Conservation (phyloP, 768 basidiomycete species). For the Boletus insuetus region DNA sequence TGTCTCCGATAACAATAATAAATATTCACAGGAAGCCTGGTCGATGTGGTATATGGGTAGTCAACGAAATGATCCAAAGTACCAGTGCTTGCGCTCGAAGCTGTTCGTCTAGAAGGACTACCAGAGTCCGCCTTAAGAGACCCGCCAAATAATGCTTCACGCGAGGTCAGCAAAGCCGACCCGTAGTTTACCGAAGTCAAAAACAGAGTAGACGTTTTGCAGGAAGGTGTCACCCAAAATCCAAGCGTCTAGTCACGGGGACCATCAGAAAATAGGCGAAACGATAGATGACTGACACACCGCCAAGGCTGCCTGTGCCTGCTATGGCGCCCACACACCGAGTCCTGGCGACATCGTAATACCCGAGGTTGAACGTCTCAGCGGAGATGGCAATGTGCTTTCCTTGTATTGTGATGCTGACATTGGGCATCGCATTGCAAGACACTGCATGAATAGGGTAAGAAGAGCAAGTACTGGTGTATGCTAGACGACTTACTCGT, state of each 20-base stretch:
- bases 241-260: conserved; percentile 25
- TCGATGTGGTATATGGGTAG: background rate
- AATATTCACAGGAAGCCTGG: background rate
- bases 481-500: conserved; percentile 19
- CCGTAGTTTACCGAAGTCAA: conserved; percentile 37
- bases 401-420: conserved; percentile 36
- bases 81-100: background rate
- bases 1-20: background rate
- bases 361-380: conserved; percentile 38
- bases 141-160: conserved; percentile 4
- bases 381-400: conserved; percentile 30
- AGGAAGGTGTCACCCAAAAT: conserved; percentile 42
- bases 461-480: background rate
- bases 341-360: conserved; percentile 3
- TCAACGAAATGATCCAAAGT: background rate
- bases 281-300: conserved; percentile 7
- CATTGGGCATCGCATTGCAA: conserved; percentile 23
- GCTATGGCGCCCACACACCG: conserved; percentile 22
- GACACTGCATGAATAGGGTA: conserved; percentile 16
- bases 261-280: background rate
- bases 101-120: background rate
- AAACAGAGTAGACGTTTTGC: conserved; percentile 45
- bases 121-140: background rate
- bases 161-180: conserved; percentile 42
- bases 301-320: conserved; percentile 13